These are phyloP conservation scores for Termitomyces heimii DNA, from an alignment of 768 basidiomycete genomes.

Conservation along the genomic window DNA sequence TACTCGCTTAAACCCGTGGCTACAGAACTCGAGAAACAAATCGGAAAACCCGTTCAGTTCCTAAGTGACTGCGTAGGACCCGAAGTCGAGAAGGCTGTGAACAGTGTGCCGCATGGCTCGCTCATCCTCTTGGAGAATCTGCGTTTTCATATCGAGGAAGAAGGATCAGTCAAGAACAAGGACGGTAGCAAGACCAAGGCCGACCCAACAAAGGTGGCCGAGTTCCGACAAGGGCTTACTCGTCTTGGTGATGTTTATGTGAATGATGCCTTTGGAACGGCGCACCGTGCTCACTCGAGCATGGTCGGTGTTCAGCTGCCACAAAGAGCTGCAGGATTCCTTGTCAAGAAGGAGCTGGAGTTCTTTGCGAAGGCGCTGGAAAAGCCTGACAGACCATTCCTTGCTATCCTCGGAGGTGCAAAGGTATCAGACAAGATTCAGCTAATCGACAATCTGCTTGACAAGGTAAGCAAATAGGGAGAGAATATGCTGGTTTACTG, in stretches of 20 bases:
- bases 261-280: constrained; percentile 98
- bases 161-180: constrained; percentile 90
- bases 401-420: constrained; percentile 96
- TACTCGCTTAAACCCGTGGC: constrained; percentile 90
- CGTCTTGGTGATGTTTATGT: constrained; percentile 93
- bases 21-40: constrained; percentile 67
- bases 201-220: constrained; percentile 68
- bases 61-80: constrained; percentile 80
- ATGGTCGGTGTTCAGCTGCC: constrained; percentile 96
- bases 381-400: constrained; percentile 90
- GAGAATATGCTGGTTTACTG: background rate
- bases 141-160: constrained; percentile 97
- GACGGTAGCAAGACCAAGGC: constrained; percentile 96
- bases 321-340: constrained; percentile 90
- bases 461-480: constrained; percentile 56
- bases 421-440: constrained; percentile 99
- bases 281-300: constrained; percentile 96
- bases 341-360: constrained; percentile 98
- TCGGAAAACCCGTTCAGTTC: constrained; percentile 74
- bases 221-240: constrained; percentile 87
- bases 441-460: constrained; percentile 97
- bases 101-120: constrained; percentile 55
- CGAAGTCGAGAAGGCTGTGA: constrained; percentile 76
- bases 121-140: constrained; percentile 94
- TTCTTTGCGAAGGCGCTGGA: constrained; percentile 98